Conservation (phyloP, 805 yeast genomes). For the Pichia deserticola region DNA sequence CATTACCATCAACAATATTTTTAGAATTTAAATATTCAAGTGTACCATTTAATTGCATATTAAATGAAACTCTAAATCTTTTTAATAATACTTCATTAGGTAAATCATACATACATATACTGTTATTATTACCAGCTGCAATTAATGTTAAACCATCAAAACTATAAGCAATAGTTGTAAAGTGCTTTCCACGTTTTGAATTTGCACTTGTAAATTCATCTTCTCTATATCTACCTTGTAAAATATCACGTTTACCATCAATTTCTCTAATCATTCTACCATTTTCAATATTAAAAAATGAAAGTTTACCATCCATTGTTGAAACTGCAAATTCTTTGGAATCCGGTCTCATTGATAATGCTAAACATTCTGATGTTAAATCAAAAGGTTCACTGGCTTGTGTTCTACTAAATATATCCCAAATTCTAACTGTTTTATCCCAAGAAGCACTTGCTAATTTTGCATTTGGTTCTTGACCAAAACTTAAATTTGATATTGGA, state of each 20-base stretch:
- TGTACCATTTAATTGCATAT: slow-evolving; percentile 90
- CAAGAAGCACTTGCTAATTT: slow-evolving; percentile 87
- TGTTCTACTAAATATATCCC: slow-evolving; percentile 86
- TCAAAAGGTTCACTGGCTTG: slow-evolving; percentile 89
- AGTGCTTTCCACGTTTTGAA: slow-evolving; percentile 76
- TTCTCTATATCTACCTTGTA: slow-evolving; percentile 73
- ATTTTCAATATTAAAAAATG: slow-evolving; percentile 74
- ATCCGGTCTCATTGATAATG: slow-evolving; percentile 83
- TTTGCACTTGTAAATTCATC: slow-evolving; percentile 79
- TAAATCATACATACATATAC: slow-evolving; percentile 86
- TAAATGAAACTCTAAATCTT: slow-evolving; percentile 77
- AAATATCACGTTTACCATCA: slow-evolving; percentile 81
- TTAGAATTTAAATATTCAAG: slow-evolving; percentile 68
- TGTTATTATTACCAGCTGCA: slow-evolving; percentile 91
- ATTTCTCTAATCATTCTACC: slow-evolving; percentile 77
- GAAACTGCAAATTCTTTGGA: slow-evolving; percentile 86
- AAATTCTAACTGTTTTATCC: slow-evolving; percentile 90
- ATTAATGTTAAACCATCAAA: slow-evolving; percentile 83
- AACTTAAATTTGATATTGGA: slow-evolving; percentile 81
- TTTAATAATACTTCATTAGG: slow-evolving; percentile 79
- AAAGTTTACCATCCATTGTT: slow-evolving; percentile 80
- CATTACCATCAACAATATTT: slow-evolving; percentile 82
- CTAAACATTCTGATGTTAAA: slow-evolving; percentile 73
- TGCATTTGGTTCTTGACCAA: slow-evolving; percentile 65
- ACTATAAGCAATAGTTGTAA: slow-evolving; percentile 74